These are phyloP conservation scores for Penicillium sp. DNA, from an alignment of 2,329 filamentous ascomycete genomes.

Conservation along the genomic window DNA sequence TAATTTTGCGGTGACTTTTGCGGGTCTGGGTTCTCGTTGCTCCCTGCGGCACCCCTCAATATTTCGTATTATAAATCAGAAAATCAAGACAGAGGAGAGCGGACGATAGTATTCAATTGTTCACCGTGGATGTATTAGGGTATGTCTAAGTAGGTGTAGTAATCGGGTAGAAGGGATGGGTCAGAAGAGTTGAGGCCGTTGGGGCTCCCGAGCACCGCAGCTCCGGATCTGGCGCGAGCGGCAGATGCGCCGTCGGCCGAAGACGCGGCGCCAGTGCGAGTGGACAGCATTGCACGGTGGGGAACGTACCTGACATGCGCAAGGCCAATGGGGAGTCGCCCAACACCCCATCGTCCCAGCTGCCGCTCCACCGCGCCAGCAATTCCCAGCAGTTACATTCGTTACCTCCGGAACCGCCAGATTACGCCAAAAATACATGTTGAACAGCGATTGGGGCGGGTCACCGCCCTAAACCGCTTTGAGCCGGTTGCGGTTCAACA, in stretches of 20 bases:
- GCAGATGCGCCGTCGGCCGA: constrained; percentile 1
- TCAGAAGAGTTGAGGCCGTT: constrained; percentile 12
- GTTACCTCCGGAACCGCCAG: neutral
- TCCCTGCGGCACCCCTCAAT: neutral
- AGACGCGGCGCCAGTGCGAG: neutral
- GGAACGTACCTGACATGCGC: constrained; percentile 4
- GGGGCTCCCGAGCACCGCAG: constrained; percentile 3
- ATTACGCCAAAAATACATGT: neutral
- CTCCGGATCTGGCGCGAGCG: constrained; percentile 3
- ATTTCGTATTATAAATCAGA: neutral
- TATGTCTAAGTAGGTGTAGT: neutral
- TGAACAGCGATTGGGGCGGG: constrained; percentile 26
- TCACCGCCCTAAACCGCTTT: constrained; percentile 34
- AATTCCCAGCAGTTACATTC: neutral
- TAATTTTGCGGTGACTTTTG: constrained; percentile 12
- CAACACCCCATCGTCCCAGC: constrained; percentile 8
- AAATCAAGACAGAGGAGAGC: neutral
- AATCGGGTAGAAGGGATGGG: constrained; percentile 12
- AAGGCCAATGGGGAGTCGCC: constrained; percentile 1
- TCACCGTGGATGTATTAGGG: too few relatives aligned
- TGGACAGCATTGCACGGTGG: neutral
- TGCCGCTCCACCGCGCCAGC: neutral
- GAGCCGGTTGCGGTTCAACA: constrained; percentile 33
- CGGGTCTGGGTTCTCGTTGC: neutral
- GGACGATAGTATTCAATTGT: too few relatives aligned